Conservation (phyloP, 352 stramenopile genomes). For the Saprolegnia parasitica region DNA sequence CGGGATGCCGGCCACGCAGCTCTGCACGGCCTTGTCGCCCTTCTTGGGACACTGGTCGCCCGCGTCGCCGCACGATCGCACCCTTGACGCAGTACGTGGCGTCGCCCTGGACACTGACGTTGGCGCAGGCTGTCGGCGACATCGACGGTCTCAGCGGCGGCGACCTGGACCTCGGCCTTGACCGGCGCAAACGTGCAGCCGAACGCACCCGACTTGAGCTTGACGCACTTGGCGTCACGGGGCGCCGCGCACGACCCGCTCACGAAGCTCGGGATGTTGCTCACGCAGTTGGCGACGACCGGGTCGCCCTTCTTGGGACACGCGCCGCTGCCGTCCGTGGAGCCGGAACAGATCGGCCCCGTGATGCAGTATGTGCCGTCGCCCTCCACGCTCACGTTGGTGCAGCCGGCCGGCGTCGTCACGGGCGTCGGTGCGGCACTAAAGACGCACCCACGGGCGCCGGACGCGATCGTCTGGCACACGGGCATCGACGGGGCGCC, state of each 20-base stretch:
- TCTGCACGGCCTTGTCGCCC: constrained; percentile 34
- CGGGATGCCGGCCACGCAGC: constrained; percentile 30
- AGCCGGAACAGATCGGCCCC: constrained; percentile 9
- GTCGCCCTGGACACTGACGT: constrained; percentile 27
- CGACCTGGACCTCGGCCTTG: not conserved
- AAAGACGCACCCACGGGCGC: constrained; percentile 42
- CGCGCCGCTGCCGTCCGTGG: not conserved
- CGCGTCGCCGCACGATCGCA: constrained; percentile 10
- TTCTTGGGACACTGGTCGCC: constrained; percentile 35
- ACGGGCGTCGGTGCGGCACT: not conserved
- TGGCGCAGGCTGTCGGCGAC: constrained; percentile 12
- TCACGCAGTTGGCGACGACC: constrained; percentile 36
- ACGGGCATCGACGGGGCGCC: constrained; percentile 38
- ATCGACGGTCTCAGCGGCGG: constrained; percentile 8
- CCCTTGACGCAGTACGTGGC: constrained; percentile 29
- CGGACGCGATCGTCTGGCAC: constrained; percentile 34
- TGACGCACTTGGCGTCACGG: constrained; percentile 40
- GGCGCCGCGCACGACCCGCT: constrained; percentile 34
- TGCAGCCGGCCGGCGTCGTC: constrained; percentile 4
- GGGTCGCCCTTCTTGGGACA: constrained; percentile 31
- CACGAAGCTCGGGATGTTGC: constrained; percentile 29
- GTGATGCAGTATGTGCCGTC: constrained; percentile 18
- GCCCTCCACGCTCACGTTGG: constrained; percentile 4
- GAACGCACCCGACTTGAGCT: constrained; percentile 30
- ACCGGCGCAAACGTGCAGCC: constrained; percentile 36